phyloP scores from a whole-genome alignment of 2,329 filamentous ascomycete species.

The Colletotrichum siamense region DNA sequence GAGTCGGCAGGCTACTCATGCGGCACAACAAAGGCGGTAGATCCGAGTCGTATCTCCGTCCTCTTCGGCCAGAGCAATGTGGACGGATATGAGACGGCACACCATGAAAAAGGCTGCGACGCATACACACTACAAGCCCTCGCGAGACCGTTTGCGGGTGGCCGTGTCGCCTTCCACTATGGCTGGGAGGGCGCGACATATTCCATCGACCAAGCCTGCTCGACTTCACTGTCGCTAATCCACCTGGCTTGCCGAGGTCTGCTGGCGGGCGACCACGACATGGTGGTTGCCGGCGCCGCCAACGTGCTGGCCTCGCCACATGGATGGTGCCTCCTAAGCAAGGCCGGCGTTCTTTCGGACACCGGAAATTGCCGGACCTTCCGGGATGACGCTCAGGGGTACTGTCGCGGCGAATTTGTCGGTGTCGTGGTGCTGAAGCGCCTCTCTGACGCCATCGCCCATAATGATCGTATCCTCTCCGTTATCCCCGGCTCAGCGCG shows the following conservation, averaged over 20 bases:
- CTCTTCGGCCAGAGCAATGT: neutral
- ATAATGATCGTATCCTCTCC: slow-evolving; percentile 50
- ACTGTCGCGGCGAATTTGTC: slow-evolving; percentile 54
- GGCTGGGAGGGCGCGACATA: slow-evolving; percentile 35
- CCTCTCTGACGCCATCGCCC: slow-evolving; percentile 48
- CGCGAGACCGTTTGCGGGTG: neutral
- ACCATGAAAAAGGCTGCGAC: neutral
- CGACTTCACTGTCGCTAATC: slow-evolving; percentile 38
- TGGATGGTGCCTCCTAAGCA: slow-evolving; percentile 14
- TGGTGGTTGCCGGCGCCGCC: slow-evolving; percentile 43
- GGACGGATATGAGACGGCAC: neutral
- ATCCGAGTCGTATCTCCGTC: slow-evolving; percentile 28
- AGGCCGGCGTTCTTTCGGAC: slow-evolving; percentile 29
- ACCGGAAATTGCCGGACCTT: slow-evolving; percentile 38
- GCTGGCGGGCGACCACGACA: slow-evolving; percentile 32
- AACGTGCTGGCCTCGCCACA: slow-evolving; percentile 34
- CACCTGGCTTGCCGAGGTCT: slow-evolving; percentile 36
- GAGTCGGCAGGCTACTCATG: slow-evolving; percentile 29
- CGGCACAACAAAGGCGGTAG: slow-evolving; percentile 8
- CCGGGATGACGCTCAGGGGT: slow-evolving; percentile 45
- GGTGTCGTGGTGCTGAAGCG: slow-evolving; percentile 51
- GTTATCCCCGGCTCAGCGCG: slow-evolving; percentile 42
- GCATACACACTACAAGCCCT: neutral
- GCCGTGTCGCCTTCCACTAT: neutral
- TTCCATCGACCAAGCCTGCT: slow-evolving; percentile 42